A percentile compares a stretch with the other conserved stretches of the same genome.
Conservation (phyloP, 2,329 filamentous ascomycete genomes). For the Diaporthe ilicicola region DNA sequence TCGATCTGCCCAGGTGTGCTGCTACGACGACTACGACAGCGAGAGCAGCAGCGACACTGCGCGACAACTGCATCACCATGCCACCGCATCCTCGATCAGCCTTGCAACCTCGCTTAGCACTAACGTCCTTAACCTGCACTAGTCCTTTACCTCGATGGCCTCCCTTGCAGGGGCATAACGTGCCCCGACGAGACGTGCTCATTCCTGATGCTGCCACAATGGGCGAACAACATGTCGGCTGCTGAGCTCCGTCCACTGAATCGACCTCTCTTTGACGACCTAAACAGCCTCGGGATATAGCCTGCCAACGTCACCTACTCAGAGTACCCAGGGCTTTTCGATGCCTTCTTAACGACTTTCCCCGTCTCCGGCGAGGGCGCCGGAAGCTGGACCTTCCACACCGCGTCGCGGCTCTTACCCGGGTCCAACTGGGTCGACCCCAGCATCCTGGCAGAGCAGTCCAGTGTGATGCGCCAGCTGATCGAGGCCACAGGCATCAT, state of each 20-base stretch:
- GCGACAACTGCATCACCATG: constrained; percentile 8
- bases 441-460: constrained; percentile 40
- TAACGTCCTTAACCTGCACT: constrained; percentile 56
- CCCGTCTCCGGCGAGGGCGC: constrained; percentile 44
- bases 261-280: constrained; percentile 50
- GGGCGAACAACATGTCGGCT: constrained; percentile 25
- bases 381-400: constrained; percentile 44
- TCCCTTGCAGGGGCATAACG: constrained; percentile 58
- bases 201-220: constrained; percentile 36
- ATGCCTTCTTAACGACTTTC: constrained; percentile 41
- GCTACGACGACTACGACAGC: neutral
- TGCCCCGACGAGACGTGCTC: constrained; percentile 34
- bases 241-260: constrained; percentile 14
- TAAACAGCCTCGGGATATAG: constrained; percentile 49
- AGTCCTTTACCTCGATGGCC: constrained; percentile 58
- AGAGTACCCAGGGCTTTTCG: constrained; percentile 39
- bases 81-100: constrained; percentile 67
- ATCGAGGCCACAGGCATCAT: constrained; percentile 40
- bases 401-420: constrained; percentile 45
- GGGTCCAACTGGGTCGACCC: constrained; percentile 42
- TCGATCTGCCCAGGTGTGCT: no score
- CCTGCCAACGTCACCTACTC: constrained; percentile 38
- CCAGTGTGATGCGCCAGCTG: constrained; percentile 37
- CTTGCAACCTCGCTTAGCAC: constrained; percentile 64
- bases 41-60: neutral